These are phyloP conservation scores for Amesomyces nigricolor DNA, from an alignment of 2,329 filamentous ascomycete genomes.

Conservation along the genomic window DNA sequence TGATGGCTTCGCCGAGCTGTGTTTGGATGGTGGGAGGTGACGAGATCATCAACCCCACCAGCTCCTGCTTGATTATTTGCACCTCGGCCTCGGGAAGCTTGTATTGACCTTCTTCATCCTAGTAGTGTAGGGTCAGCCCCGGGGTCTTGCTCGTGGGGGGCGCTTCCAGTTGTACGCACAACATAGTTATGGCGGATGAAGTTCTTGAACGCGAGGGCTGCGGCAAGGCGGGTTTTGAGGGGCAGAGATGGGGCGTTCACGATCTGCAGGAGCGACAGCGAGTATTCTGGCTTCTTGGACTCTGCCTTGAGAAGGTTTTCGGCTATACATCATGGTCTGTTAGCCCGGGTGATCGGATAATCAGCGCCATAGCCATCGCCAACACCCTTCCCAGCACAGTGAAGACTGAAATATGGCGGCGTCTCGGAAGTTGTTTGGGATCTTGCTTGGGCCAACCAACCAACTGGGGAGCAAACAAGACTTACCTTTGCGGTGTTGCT, in stretches of 20 bases:
- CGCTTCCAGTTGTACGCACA: conserved; percentile 41
- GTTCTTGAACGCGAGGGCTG: conserved; percentile 96
- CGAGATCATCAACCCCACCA: conserved; percentile 94
- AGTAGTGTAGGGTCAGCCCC: conserved; percentile 12
- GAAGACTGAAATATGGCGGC: conserved; percentile 1
- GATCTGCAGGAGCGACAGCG: conserved; percentile 81
- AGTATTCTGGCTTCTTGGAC: conserved; percentile 81
- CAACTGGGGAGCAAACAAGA: conserved; percentile 1
- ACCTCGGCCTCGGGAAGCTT: conserved; percentile 82
- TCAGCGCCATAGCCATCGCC: background rate
- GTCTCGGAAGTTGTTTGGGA: conserved; percentile 4
- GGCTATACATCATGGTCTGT: conserved; percentile 47
- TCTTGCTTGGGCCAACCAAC: background rate
- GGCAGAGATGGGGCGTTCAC: conserved; percentile 70
- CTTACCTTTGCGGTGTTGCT: conserved; percentile 81
- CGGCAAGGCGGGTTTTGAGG: conserved; percentile 74
- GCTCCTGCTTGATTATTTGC: conserved; percentile 82
- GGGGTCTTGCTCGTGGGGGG: background rate
- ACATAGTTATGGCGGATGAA: conserved; percentile 93
- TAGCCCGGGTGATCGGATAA: background rate
- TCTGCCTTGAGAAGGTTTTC: conserved; percentile 73
- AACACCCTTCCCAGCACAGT: background rate
- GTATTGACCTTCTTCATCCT: conserved; percentile 91
- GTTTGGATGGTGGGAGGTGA: conserved; percentile 83
- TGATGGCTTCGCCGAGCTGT: conserved; percentile 93